Evolutionary conservation across 2,329 filamentous ascomycete genomes (phyloP), one percentile per base, ranked within the genome.

Genomic region (Ambrosiella cleistominuta): DNA sequence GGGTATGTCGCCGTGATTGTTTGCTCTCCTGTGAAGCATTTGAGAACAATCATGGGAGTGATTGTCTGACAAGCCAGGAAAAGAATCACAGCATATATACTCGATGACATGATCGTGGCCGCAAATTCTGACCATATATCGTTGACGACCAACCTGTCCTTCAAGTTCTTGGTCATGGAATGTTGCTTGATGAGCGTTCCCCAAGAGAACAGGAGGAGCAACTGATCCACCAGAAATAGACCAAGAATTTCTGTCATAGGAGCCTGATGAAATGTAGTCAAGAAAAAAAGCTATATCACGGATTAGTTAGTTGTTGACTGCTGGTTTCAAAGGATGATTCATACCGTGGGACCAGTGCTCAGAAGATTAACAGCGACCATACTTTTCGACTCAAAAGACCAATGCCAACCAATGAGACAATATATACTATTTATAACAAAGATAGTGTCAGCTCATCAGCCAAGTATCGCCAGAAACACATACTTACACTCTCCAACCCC

Each of bases 211-310:
- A 13, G 42, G 15, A 54, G 15, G 19, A 60, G 8, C 8, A 56
- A 11, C 37, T 47, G 36, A n/a, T 57, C 39, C 19, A 42, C 53
- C 45, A 56, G 12, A 9, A 52, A 11, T 13, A 47, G 35, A 42
- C 47, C 53, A 7, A 56, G 36, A 17, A 27, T 68, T 55, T 88
- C 76, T 40, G 80, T 80, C 44, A 78, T 72, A 37, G 81, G 65
- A 17, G 83, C 75, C 0, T 85, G 83, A 57, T 94, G 95, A 73
- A 94, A 95, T 56, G 81, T 81, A 37, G 76, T 75, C 36, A 95
- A 75, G 49, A 96, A 81, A 66, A 86, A 86, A 62, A 85, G 80
- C 80, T 83, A 57, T 42, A 36, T 50, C 54, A 37, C 9, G 7
- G 6, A 11, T 9, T 36, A 39, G 36, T 17, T 39, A 38, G 19